phyloP scores from a whole-genome alignment of 257 asterid species.

The Solanum dulcamara region DNA sequence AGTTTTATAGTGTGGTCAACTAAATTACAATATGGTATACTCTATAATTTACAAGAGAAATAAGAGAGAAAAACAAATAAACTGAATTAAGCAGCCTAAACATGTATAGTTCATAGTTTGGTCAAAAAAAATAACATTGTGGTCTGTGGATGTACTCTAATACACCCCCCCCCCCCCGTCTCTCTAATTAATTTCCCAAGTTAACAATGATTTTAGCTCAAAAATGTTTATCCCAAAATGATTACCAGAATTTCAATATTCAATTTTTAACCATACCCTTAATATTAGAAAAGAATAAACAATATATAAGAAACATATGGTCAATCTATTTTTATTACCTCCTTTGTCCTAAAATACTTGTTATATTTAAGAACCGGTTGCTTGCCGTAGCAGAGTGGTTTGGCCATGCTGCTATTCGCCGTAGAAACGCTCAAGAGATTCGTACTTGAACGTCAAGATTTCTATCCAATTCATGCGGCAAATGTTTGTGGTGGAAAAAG shows the following conservation, averaged over 20 bases:
- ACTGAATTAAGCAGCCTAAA: background rate
- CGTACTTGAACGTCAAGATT: too few relatives aligned
- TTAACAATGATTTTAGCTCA: background rate
- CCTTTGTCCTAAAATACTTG: background rate
- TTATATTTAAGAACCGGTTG: too few relatives aligned
- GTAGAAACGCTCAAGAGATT: too few relatives aligned
- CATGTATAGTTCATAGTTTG: background rate
- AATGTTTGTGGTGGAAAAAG: too few relatives aligned
- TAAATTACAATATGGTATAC: background rate
- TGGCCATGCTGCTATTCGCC: too few relatives aligned
- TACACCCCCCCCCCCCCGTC: too few relatives aligned
- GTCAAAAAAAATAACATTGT: too few relatives aligned
- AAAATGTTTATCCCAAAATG: background rate
- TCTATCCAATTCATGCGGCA: too few relatives aligned
- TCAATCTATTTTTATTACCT: background rate
- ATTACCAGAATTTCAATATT: too few relatives aligned
- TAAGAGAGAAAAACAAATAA: too few relatives aligned
- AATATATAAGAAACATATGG: background rate
- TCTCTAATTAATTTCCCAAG: background rate
- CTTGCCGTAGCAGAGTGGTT: too few relatives aligned
- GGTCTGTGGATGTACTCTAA: too few relatives aligned
- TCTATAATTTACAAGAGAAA: background rate
- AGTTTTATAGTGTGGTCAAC: background rate
- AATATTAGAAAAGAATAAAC: background rate
- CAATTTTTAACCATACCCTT: background rate